Conservation (phyloP, 2,329 filamentous ascomycete genomes). For the Didymella arachidicola region DNA sequence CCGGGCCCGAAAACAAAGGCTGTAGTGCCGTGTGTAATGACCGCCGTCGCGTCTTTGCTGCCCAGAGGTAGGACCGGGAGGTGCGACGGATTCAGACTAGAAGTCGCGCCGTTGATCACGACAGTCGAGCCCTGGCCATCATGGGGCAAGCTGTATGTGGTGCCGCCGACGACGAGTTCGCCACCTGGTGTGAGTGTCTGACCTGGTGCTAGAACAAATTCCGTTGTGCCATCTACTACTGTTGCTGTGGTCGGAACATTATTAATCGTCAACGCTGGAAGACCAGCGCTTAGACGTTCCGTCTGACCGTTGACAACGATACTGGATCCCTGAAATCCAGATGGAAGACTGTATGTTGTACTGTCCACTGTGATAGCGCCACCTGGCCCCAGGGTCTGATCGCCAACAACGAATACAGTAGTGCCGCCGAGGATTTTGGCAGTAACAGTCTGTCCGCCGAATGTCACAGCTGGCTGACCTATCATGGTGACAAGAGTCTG, state of each 20-base stretch:
- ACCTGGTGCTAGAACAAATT: constrained; percentile 29
- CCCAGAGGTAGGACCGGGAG: constrained; percentile 27
- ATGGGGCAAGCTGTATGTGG: constrained; percentile 33
- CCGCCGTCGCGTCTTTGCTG: constrained; percentile 21
- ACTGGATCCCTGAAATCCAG: constrained; percentile 25
- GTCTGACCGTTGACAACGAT: constrained; percentile 35
- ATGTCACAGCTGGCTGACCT: constrained; percentile 29
- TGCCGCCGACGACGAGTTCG: constrained; percentile 28
- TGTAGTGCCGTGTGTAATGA: constrained; percentile 33
- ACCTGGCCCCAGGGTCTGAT: constrained; percentile 32
- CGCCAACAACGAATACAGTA: constrained; percentile 33
- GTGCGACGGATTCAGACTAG: constrained; percentile 25
- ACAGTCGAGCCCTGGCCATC: constrained; percentile 30
- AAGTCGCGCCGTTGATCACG: constrained; percentile 41
- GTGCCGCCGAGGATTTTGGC: constrained; percentile 38
- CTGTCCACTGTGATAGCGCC: constrained; percentile 35
- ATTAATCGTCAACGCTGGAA: constrained; percentile 23
- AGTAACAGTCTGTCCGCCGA: constrained; percentile 30
- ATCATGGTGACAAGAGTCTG: constrained; percentile 36
- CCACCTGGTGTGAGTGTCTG: constrained; percentile 34
- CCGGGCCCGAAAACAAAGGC: constrained; percentile 35
- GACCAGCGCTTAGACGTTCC: constrained; percentile 24
- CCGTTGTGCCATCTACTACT: constrained; percentile 26
- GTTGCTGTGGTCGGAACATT: constrained; percentile 17
- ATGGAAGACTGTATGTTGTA: constrained; percentile 36